Base-by-base conservation (phyloP, 2,329 filamentous ascomycete species). In the Trichoderma sp. region DNA sequence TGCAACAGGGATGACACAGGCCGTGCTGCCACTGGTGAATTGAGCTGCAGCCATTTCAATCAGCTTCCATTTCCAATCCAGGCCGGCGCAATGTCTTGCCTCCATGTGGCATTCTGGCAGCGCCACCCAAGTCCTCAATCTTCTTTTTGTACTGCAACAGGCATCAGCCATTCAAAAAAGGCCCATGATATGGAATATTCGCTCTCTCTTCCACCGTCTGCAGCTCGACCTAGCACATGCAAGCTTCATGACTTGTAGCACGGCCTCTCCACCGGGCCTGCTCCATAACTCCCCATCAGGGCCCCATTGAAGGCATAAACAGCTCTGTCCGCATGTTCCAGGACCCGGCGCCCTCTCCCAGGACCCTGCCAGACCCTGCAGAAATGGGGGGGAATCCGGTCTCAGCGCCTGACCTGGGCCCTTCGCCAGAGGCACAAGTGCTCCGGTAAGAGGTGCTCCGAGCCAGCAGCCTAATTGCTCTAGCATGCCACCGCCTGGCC, bases 1-100 rank as follows among this genome's bases (percentile, higher is more conserved):
- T 43, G 29, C n/a, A 53, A 53, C 62, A 58, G 47, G 62, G 37
- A 58, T 66, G 62, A 53, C 62, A 66, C 62, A 66, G 53, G 62
- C 52, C 37, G 19, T 27, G 11, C 31, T 47, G 53, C 16, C 29
- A 31, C 24, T 31, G 53, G 37, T 66, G 53, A 66, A 58, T 66
- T 58, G 31, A 35, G 31, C 16, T 37, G 55, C 47, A 49, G 31
- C 31, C 31, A 29, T 56, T 29, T 58, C 47, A 49, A 49, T 13
- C 47, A 49, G 47, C 47, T 40, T 43, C 35, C 33, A 35, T 35
- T 35, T 35, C n/a, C 35, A 40, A 59, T 27, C 21, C 55, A 58
- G 14, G 27, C 7, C 27, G 33, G n/a, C 27, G 24, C 10, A 43
- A 43, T 61, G 58, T 61, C 58, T 61, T 21, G 58, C 60, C 43